These are phyloP conservation scores for Coniochaeta prunicola DNA, from an alignment of 2,329 filamentous ascomycete genomes.

Conservation along the genomic window DNA sequence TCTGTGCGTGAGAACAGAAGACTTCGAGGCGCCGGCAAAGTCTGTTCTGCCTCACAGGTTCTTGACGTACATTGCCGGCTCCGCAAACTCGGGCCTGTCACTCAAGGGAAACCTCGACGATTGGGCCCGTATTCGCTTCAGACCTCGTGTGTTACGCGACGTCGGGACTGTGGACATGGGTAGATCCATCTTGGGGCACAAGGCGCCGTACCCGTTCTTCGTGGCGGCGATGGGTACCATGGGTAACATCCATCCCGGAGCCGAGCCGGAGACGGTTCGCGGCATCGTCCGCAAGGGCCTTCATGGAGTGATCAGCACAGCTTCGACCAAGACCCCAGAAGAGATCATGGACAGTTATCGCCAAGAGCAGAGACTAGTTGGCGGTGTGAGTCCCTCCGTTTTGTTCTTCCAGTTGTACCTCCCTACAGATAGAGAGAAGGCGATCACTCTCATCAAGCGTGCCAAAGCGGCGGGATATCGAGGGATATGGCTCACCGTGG, in stretches of 20 bases:
- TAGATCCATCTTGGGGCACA: constrained; percentile 17
- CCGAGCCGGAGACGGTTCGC: constrained; percentile 1
- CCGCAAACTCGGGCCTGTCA: constrained; percentile 20
- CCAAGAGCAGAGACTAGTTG: not conserved
- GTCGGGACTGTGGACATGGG: constrained; percentile 15
- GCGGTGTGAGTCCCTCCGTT: constrained; percentile 6
- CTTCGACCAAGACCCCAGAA: constrained; percentile 1
- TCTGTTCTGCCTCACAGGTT: constrained; percentile 57
- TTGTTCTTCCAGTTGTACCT: constrained; percentile 7
- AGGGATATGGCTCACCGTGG: constrained; percentile 16
- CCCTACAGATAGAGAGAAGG: not conserved
- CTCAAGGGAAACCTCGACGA: constrained; percentile 19
- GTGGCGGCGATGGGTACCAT: constrained; percentile 2
- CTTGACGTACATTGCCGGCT: constrained; percentile 20
- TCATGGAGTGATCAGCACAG: constrained; percentile 9
- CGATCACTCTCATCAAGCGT: not conserved
- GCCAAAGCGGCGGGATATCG: constrained; percentile 5
- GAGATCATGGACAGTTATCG: constrained; percentile 3
- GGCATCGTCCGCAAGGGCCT: constrained; percentile 2
- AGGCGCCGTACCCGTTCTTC: constrained; percentile 2
- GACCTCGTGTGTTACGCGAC: constrained; percentile 24
- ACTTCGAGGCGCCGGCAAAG: constrained; percentile 40
- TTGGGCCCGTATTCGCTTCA: constrained; percentile 17
- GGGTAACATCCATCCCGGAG: constrained; percentile 2
- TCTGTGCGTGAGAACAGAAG: constrained; percentile 26